Evolutionary conservation across 805 yeast genomes (phyloP), one percentile per base, ranked within the genome.

Genomic region (Teunomyces aglyptinius): DNA sequence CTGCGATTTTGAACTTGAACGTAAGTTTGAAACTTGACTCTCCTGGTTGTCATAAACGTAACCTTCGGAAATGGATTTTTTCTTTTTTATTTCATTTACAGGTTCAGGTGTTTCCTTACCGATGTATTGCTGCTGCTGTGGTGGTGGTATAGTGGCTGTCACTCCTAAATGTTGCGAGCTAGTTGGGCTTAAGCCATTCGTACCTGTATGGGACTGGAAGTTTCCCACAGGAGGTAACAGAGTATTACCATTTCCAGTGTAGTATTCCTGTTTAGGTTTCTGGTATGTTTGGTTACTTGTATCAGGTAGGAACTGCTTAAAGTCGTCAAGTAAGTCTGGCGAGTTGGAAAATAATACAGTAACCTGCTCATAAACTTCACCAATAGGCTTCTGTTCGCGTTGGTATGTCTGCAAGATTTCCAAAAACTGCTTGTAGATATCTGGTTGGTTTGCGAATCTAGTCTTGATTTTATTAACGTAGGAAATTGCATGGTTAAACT

Each of bases 331-430:
- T 49, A 94, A 75, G 60, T 94, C 99, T 0, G 98, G 98, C 10
- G 97, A 96, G 57, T 89, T 88, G 49, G 88, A 85, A 70, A 94
- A 94, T 44, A 94, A 73, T 5, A 82, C 76, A 1, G 97, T 86
- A 2, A 94, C 97, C 63, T 94, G 97, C 46, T 89, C 86, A 60
- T 94, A 94, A 10, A 94, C 99, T 60, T 94, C 98, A 43, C 89
- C 85, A 44, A 94, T 94, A 41, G 97, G 96, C 60, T 89, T 86
- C 61, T 90, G 96, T 61, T 92, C 99, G 53, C 96, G 82, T 71
- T 94, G 99, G 63, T 92, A 94, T 39, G 97, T 92, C 65, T 94
- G 99, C 56, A 94, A 73, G 48, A 92, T 94, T 64, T 94, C 99
- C 67, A 95, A 73, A 57, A 94, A 94, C 57, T 85, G 90, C 68